Evolutionary conservation across 1,284 basidiomycete species (phyloP).

Genomic region (Trichosporon ovoides): DNA sequence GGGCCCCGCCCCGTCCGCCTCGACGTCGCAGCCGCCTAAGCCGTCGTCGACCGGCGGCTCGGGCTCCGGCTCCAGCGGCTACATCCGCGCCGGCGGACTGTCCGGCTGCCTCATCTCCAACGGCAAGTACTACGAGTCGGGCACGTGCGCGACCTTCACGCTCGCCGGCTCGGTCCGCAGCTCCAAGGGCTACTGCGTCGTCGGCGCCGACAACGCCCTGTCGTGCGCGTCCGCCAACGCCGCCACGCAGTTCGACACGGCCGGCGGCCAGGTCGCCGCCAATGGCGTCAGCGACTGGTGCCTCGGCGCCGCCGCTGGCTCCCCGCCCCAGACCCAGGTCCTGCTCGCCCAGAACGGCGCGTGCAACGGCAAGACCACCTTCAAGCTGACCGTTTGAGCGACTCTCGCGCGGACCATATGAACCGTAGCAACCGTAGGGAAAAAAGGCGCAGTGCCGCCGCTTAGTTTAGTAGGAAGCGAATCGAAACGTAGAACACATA

Average conservation of each 20-base stretch:
- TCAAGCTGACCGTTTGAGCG: not conserved
- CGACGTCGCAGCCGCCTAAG: not conserved
- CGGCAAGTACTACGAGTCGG: conserved; percentile 8
- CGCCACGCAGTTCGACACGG: not conserved
- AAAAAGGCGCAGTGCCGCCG: no score
- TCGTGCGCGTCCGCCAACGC: not conserved
- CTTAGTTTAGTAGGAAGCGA: no score
- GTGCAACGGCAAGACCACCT: not conserved
- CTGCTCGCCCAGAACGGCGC: not conserved
- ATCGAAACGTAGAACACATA: no score
- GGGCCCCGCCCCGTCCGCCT: not conserved
- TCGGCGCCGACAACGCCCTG: not conserved
- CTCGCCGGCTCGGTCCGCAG: not conserved
- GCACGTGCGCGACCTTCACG: conserved; percentile 4
- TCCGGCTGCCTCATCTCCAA: conserved; percentile 2
- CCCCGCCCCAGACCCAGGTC: conserved; percentile 1
- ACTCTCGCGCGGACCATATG: no score
- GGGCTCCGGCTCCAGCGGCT: not conserved
- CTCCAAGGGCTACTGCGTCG: conserved; percentile 5
- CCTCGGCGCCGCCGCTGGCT: conserved; percentile 4
- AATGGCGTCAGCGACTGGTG: conserved; percentile 5
- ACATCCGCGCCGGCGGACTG: not conserved
- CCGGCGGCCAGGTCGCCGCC: not conserved
- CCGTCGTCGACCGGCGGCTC: not conserved
- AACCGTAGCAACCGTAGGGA: no score